A percentile compares a stretch with the other conserved stretches of the same genome.
phyloP scores from a whole-genome alignment of 345 rosid species.

The Clausena lansium region DNA sequence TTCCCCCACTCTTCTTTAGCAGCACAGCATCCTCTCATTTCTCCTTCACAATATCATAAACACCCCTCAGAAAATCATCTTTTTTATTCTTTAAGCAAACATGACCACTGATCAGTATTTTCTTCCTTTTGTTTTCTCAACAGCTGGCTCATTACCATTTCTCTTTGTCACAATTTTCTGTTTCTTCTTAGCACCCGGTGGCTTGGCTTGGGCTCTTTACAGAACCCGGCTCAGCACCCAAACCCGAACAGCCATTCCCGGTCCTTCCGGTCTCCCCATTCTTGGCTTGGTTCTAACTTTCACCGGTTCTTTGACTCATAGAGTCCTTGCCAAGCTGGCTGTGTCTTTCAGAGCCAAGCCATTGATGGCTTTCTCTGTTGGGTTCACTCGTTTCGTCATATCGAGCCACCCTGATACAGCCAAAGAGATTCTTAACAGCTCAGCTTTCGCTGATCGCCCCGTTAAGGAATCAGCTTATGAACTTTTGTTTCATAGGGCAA shows the following conservation, averaged over 20 bases:
- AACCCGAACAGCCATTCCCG: constrained; percentile 40
- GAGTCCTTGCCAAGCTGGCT: constrained; percentile 50
- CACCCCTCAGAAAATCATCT: too few relatives aligned
- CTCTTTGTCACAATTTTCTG: constrained; percentile 35
- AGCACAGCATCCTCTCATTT: not conserved
- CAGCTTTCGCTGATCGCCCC: constrained; percentile 83
- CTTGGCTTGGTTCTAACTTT: constrained; percentile 44
- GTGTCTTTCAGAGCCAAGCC: constrained; percentile 31
- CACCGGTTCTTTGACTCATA: constrained; percentile 49
- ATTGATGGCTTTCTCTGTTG: constrained; percentile 83
- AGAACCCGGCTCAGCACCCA: constrained; percentile 23
- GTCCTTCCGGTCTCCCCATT: constrained; percentile 66
- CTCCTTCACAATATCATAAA: not conserved
- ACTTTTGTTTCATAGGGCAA: constrained; percentile 76
- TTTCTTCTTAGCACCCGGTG: constrained; percentile 55
- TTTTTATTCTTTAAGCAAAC: not conserved
- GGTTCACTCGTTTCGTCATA: constrained; percentile 66
- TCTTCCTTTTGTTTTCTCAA: constrained; percentile 17
- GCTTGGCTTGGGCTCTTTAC: constrained; percentile 61
- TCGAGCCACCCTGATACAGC: constrained; percentile 73
- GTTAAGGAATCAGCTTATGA: constrained; percentile 86
- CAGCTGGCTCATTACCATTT: constrained; percentile 13
- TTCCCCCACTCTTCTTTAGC: not conserved
- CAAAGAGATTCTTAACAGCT: constrained; percentile 67
- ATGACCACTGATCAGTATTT: constrained; percentile 34